Percentiles rank a stretch among this genome's conserved stretches.
These are phyloP conservation scores for Polygonum aviculare DNA, from an alignment of 148 eudicot genomes.

Conservation along the genomic window DNA sequence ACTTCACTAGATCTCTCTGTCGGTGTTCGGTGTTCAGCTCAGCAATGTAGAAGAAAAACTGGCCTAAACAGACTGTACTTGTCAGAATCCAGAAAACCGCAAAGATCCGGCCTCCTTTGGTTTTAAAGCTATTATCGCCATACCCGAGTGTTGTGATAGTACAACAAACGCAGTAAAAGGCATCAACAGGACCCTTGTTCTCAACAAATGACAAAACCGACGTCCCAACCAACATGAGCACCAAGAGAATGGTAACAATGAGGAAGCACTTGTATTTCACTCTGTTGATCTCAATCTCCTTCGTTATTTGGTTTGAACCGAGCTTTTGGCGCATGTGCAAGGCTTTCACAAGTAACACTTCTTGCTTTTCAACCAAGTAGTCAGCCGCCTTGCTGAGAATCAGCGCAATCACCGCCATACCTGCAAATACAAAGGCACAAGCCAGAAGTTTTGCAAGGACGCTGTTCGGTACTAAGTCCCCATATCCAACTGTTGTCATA, in stretches of 20 bases:
- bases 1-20: constrained; percentile 36
- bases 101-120: constrained; percentile 69
- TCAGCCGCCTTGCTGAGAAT: constrained; percentile 67
- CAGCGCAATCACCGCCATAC: constrained; percentile 59
- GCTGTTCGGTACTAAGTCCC: constrained; percentile 70
- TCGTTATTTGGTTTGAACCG: constrained; percentile 37
- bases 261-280: constrained; percentile 46
- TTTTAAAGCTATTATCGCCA: constrained; percentile 78
- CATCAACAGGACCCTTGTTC: constrained; percentile 53
- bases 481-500: constrained; percentile 97
- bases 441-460: constrained; percentile 59
- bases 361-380: constrained; percentile 85
- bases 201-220: constrained; percentile 52
- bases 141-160: constrained; percentile 90
- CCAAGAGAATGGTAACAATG: constrained; percentile 24
- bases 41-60: constrained; percentile 66
- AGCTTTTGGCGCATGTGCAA: constrained; percentile 34
- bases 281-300: constrained; percentile 54
- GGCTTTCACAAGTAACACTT: constrained; percentile 47
- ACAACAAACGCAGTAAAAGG: constrained; percentile 78
- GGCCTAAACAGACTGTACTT: constrained; percentile 65
- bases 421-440: constrained; percentile 73
- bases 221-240: constrained; percentile 52
- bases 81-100: constrained; percentile 74
- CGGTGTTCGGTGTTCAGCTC: constrained; percentile 67